These are phyloP conservation scores for Cryptomeria japonica DNA, from an alignment of 75 land plant species.

Conservation along the genomic window DNA sequence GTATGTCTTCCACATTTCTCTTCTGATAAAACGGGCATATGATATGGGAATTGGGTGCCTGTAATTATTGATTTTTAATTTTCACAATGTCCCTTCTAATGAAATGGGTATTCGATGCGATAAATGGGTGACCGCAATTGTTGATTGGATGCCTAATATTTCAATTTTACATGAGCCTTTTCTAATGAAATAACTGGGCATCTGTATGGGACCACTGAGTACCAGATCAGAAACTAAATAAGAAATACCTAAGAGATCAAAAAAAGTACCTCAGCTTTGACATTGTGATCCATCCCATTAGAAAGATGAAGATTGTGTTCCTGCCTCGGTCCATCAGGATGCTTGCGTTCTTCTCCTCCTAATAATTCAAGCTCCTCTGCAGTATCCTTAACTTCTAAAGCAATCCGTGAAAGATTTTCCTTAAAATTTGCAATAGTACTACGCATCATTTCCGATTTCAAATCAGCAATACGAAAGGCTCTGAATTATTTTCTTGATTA, in stretches of 20 bases:
- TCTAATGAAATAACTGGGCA: neutral
- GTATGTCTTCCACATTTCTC: neutral
- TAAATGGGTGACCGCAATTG: neutral
- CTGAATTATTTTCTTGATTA: neutral
- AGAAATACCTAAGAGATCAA: constrained; percentile 11
- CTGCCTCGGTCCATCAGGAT: constrained; percentile 15
- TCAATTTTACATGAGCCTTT: neutral
- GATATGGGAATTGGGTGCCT: neutral
- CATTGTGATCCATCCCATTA: constrained; percentile 15
- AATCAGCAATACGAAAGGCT: neutral
- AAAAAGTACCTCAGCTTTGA: constrained; percentile 14
- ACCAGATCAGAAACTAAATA: neutral
- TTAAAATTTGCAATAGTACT: constrained; percentile 70
- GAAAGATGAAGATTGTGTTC: neutral
- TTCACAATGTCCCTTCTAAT: neutral
- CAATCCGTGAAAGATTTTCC: constrained; percentile 87
- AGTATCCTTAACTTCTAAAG: constrained; percentile 74
- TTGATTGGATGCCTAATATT: neutral
- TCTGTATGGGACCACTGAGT: too few species aligned
- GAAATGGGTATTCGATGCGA: neutral
- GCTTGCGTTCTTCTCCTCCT: constrained; percentile 30
- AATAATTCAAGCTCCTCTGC: constrained; percentile 55
- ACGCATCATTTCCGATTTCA: constrained; percentile 50
- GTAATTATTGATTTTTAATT: neutral
- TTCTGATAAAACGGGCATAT: neutral